A percentile compares a stretch with the other conserved stretches of the same genome.
Conservation (phyloP, 345 rosid genomes). For the Litchi chinensis region DNA sequence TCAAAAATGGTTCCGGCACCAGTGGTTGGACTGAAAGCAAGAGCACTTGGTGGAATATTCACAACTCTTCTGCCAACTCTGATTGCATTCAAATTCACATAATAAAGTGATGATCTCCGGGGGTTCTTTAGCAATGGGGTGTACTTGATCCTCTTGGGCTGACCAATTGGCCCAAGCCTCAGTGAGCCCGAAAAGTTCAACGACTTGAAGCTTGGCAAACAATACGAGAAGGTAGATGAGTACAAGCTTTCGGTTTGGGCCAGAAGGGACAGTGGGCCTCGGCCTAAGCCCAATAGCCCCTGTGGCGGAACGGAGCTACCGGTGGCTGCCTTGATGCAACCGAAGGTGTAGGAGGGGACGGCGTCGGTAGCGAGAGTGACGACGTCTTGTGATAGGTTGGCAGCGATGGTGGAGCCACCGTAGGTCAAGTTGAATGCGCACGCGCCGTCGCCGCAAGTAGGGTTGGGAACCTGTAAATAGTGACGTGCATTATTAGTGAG, state of each 20-base stretch:
- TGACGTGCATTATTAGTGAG: conserved; percentile 4
- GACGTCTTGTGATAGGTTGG: conserved; percentile 68
- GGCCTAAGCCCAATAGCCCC: conserved; percentile 83
- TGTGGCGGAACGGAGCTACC: conserved; percentile 83
- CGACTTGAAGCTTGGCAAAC: conserved; percentile 82
- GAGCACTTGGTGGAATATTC: conserved; percentile 63
- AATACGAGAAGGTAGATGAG: conserved; percentile 81
- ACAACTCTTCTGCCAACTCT: conserved; percentile 73
- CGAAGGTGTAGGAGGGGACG: conserved; percentile 72
- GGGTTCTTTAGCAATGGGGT: conserved; percentile 88
- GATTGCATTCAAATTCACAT: conserved; percentile 72
- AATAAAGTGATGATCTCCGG: conserved; percentile 79
- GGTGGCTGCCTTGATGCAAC: conserved; percentile 66
- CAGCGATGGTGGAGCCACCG: conserved; percentile 69
- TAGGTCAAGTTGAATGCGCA: conserved; percentile 84
- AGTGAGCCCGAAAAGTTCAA: conserved; percentile 80
- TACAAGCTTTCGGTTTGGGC: conserved; percentile 78
- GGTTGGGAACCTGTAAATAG: conserved; percentile 62
- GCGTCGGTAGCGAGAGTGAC: conserved; percentile 60
- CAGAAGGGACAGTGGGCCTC: conserved; percentile 80
- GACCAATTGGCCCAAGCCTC: conserved; percentile 76
- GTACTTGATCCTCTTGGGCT: conserved; percentile 71
- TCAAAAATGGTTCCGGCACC: conserved; percentile 95
- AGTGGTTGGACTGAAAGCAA: conserved; percentile 71
- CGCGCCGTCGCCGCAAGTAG: conserved; percentile 61